Evolutionary conservation across 2,329 filamentous ascomycete genomes (phyloP).

Genomic region (Fusarium redolens): DNA sequence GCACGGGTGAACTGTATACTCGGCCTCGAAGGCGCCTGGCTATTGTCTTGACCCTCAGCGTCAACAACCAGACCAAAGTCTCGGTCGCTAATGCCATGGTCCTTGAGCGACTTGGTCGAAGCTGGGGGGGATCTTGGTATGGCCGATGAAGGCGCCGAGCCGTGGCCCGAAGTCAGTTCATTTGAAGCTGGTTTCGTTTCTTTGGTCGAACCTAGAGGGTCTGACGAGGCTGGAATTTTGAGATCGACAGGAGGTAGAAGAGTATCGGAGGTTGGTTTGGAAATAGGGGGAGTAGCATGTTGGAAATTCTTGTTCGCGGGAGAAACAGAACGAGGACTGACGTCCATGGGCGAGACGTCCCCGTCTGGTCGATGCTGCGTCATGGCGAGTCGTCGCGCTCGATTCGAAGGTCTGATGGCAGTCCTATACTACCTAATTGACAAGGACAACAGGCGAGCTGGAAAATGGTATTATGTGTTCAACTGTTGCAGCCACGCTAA

Average conservation of each 20-base stretch:
- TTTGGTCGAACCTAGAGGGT: slow-evolving; percentile 9
- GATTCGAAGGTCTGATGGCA: slow-evolving; percentile 11
- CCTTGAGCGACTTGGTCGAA: slow-evolving; percentile 39
- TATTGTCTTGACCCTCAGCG: slow-evolving; percentile 27
- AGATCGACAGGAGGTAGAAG: slow-evolving; percentile 37
- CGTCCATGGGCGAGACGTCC: slow-evolving; percentile 36
- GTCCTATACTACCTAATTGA: slow-evolving; percentile 19
- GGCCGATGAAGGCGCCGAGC: slow-evolving; percentile 25
- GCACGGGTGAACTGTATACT: slow-evolving; percentile 82
- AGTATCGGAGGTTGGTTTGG: slow-evolving; percentile 35
- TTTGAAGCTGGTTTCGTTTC: slow-evolving; percentile 27
- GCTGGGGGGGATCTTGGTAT: slow-evolving; percentile 37
- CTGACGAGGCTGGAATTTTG: slow-evolving; percentile 12
- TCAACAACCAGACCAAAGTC: slow-evolving; percentile 31
- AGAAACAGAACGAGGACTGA: slow-evolving; percentile 33
- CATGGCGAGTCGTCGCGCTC: slow-evolving; percentile 34
- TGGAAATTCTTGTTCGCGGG: slow-evolving; percentile 36
- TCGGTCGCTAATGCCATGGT: slow-evolving; percentile 36
- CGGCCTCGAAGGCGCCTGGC: slow-evolving; percentile 50
- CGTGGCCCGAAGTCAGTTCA: slow-evolving; percentile 3
- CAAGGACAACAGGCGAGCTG: slow-evolving; percentile 11
- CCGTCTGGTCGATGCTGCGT: slow-evolving; percentile 37
- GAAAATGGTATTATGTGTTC: slow-evolving; percentile 26
- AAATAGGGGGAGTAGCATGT: slow-evolving; percentile 16
- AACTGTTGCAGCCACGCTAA: slow-evolving; percentile 18